These are phyloP conservation scores for Mariannaea sp. DNA, from an alignment of 2,329 filamentous ascomycete genomes.

Conservation along the genomic window DNA sequence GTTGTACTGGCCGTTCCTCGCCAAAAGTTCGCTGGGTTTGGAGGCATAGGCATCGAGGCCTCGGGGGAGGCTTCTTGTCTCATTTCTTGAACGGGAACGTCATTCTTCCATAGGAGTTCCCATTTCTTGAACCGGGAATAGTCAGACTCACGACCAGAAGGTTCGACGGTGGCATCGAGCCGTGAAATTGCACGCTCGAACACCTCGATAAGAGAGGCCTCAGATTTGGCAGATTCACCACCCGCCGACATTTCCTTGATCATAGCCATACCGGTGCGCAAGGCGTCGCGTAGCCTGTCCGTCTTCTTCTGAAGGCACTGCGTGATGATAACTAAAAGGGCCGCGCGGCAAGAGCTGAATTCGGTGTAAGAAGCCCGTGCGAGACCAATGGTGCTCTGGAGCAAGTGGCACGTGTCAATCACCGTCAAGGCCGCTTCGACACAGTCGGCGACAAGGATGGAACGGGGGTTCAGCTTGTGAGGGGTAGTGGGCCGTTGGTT, in stretches of 20 bases:
- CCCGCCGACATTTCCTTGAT: slow-evolving; percentile 59
- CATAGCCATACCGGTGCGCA: slow-evolving; percentile 55
- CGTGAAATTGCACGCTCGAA: slow-evolving; percentile 54
- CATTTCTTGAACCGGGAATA: slow-evolving; percentile 57
- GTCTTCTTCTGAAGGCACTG: slow-evolving; percentile 46
- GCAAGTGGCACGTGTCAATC: slow-evolving; percentile 54
- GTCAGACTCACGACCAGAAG: slow-evolving; percentile 49
- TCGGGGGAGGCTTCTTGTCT: slow-evolving; percentile 33
- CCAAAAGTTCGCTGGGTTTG: slow-evolving; percentile 33
- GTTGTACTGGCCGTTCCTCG: slow-evolving; percentile 27
- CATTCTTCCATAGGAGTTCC: slow-evolving; percentile 55
- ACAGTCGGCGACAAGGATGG: slow-evolving; percentile 55
- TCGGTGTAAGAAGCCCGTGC: slow-evolving; percentile 61
- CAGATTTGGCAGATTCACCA: slow-evolving; percentile 57
- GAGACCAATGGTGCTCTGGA: slow-evolving; percentile 56
- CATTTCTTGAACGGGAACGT: slow-evolving; percentile 36
- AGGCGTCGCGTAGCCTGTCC: slow-evolving; percentile 48
- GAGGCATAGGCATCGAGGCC: slow-evolving; percentile 30
- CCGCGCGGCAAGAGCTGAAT: slow-evolving; percentile 60
- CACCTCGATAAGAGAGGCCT: slow-evolving; percentile 57
- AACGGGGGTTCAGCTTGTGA: slow-evolving; percentile 40
- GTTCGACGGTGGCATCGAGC: slow-evolving; percentile 49
- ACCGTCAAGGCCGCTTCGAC: slow-evolving; percentile 57
- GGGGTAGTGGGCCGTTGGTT: slow-evolving; percentile 35
- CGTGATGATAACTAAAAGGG: slow-evolving; percentile 53